Conservation (phyloP, 495 filamentous ascomycete genomes). For the Aspergillus affinis region DNA sequence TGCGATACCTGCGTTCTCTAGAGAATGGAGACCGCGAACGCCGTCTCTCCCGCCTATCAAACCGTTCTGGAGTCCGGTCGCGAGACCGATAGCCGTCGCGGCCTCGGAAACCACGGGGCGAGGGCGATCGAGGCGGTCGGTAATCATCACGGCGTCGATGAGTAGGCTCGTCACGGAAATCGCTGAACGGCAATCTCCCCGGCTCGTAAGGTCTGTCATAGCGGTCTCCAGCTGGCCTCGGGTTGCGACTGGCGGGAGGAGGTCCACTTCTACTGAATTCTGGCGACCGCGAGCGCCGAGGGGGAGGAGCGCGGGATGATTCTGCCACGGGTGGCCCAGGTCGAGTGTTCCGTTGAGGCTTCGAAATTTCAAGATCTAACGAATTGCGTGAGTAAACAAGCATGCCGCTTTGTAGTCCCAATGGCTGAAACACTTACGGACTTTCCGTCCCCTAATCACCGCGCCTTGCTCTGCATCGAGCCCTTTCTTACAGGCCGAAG, state of each 20-base stretch:
- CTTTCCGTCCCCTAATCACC: slow-evolving; percentile 77
- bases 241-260: slow-evolving; percentile 34
- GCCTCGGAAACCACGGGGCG: slow-evolving; percentile 55
- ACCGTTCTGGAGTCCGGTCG: slow-evolving; percentile 54
- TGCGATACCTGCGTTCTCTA: slow-evolving; percentile 63
- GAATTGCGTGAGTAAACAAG: slow-evolving; percentile 7
- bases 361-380: slow-evolving; percentile 90
- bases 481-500: slow-evolving; percentile 67
- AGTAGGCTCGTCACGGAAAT: slow-evolving; percentile 50
- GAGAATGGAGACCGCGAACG: slow-evolving; percentile 68
- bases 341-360: slow-evolving; percentile 76
- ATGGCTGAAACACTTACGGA: slow-evolving; percentile 65
- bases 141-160: slow-evolving; percentile 61
- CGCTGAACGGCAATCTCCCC: slow-evolving; percentile 41
- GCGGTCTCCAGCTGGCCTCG: slow-evolving; percentile 40
- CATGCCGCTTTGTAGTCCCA: not conserved
- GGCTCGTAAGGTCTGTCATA: slow-evolving; percentile 44
- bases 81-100: slow-evolving; percentile 72
- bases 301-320: slow-evolving; percentile 36
- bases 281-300: slow-evolving; percentile 67
- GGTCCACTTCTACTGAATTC: slow-evolving; percentile 56
- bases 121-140: slow-evolving; percentile 55
- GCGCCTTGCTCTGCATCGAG: slow-evolving; percentile 75
- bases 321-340: slow-evolving; percentile 42
- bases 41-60: slow-evolving; percentile 57